Base-by-base conservation (phyloP, 768 basidiomycete species). In the Lentinus tigrinus region DNA sequence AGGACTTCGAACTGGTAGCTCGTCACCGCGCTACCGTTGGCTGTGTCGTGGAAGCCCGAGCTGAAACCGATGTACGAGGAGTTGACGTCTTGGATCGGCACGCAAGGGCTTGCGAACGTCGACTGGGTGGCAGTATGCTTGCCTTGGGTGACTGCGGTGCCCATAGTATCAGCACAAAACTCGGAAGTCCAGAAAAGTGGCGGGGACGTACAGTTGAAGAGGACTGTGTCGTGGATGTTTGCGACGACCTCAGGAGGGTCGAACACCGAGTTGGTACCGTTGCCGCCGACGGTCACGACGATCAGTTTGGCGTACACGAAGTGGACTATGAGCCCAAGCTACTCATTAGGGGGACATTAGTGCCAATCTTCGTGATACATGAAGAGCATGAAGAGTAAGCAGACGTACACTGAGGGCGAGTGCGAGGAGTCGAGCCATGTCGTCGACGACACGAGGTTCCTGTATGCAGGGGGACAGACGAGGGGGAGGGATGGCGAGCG, bases 71-170 rank as follows among this genome's bases (percentile, higher is more conserved):
- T 84, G 58, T 81, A 69, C 28, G 79, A 74, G 44, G 54, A 34
- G 67, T 84, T 73, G 28, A 78, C 73, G 11, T 72, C 64, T 61
- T 82, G 78, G 2, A 74, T 74, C 10, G 77, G 75, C 48, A 78
- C 68, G 63, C 85, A 87, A 7, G 84, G 85, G 44, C 40, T 60
- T 13, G 72, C 74, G 64, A 86, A 87, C 2, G 76, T 75, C 7
- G 85, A 82, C 69, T 85, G 79, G 0, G 77, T 84, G 31, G 74
- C 82, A 26, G 79, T 81, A 69, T 78, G 81, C 64, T 77, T 81
- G 54, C 78, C 80, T 52, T 74, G 64, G 2, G 78, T 81, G 70
- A 85, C 78, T 82, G 60, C n/a, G n/a, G n/a, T n/a, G n/a, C n/a
- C n/a, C n/a, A n/a, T n/a, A n/a, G n/a, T n/a, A n/a, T n/a, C n/a